Percentiles rank a stretch among this genome's conserved stretches.
Conservation (phyloP, 495 filamentous ascomycete species). For the Rostrohypoxylon terebratum region DNA sequence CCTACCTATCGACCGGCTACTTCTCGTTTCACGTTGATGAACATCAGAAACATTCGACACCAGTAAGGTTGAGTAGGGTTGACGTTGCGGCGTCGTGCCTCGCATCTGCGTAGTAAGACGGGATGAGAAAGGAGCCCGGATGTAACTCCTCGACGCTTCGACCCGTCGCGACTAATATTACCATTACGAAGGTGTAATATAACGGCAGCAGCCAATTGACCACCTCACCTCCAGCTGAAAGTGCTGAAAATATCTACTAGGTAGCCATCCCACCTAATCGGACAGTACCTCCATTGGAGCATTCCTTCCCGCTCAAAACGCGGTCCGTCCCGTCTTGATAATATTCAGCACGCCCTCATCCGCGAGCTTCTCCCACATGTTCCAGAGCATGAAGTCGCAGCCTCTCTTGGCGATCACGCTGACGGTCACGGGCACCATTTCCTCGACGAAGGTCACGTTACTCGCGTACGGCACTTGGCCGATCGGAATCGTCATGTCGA, state of each 20-base stretch:
- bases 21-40: not conserved
- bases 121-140: not conserved
- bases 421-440: conserved; percentile 58
- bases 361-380: conserved; percentile 59
- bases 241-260: no score
- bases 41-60: not conserved
- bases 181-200: not conserved
- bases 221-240: not conserved
- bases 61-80: not conserved
- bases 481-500: conserved; percentile 57
- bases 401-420: conserved; percentile 54
- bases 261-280: not conserved
- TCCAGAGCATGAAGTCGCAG: conserved; percentile 59
- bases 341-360: conserved; percentile 53
- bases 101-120: conserved; percentile 10
- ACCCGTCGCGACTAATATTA: not conserved
- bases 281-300: no score
- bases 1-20: not conserved
- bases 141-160: conserved; percentile 9
- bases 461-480: conserved; percentile 57
- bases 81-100: not conserved
- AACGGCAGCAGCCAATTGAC: not conserved
- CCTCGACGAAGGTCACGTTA: conserved; percentile 52
- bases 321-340: conserved; percentile 53
- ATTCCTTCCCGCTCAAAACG: conserved; percentile 43